Percentiles rank a stretch among this genome's conserved stretches.
These are phyloP conservation scores for Tolypocladium inflatum DNA, from an alignment of 2,329 filamentous ascomycete species.

Conservation along the genomic window DNA sequence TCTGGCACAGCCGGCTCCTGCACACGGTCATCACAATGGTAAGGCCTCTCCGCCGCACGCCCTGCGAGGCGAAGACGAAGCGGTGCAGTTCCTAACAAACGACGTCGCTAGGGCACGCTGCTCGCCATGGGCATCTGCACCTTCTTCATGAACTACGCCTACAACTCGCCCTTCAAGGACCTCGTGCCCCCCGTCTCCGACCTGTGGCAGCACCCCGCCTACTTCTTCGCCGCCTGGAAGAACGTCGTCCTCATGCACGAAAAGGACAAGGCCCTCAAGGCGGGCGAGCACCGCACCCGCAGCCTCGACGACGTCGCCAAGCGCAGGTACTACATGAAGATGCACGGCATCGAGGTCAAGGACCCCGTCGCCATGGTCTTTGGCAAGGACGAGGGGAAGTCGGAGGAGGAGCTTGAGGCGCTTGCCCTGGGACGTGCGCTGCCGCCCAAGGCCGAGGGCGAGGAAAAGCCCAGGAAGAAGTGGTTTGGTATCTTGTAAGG, in stretches of 20 bases:
- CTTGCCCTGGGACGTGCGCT: conserved; percentile 26
- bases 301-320: conserved; percentile 82
- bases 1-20: conserved; percentile 66
- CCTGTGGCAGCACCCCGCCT: conserved; percentile 59
- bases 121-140: conserved; percentile 60
- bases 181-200: conserved; percentile 64
- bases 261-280: conserved; percentile 57
- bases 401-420: conserved; percentile 25
- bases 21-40: conserved; percentile 82
- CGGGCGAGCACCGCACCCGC: conserved; percentile 60
- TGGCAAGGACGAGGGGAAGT: conserved; percentile 24
- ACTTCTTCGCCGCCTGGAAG: conserved; percentile 53
- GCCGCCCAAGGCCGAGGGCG: conserved; percentile 13
- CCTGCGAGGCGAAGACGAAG: not conserved
- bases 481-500: conserved; percentile 73
- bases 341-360: conserved; percentile 67
- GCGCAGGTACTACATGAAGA: conserved; percentile 74
- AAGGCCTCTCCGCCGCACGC: conserved; percentile 17
- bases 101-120: conserved; percentile 47
- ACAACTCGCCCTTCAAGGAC: conserved; percentile 69
- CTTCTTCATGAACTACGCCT: conserved; percentile 69
- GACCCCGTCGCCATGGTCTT: conserved; percentile 41
- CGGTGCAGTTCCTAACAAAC: not conserved
- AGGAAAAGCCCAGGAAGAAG: conserved; percentile 50
- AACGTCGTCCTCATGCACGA: conserved; percentile 71